Percentiles rank a stretch among this genome's conserved stretches.
Evolutionary conservation across 164 flowering plant genomes (phyloP).

Genomic region (Stephania japonica): DNA sequence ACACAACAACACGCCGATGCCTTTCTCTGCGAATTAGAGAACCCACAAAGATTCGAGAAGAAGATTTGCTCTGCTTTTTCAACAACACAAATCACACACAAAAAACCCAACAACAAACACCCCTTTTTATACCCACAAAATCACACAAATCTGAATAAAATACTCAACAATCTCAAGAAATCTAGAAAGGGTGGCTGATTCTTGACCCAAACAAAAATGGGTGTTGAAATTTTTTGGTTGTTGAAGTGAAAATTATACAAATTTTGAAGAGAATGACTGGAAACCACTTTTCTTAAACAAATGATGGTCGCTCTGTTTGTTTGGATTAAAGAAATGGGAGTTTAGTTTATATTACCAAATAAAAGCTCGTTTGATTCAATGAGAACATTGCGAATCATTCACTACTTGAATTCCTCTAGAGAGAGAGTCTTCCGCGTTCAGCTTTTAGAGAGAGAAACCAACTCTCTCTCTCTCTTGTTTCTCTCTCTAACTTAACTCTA

Average conservation of each 20-base stretch:
- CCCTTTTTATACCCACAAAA: neutral
- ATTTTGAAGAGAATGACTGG: no score
- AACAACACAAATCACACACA: neutral
- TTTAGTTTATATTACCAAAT: constrained; percentile 31
- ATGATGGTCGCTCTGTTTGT: neutral
- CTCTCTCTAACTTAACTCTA: neutral
- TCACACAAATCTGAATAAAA: neutral
- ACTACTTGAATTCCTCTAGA: neutral
- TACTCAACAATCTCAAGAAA: neutral
- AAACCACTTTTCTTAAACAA: no score
- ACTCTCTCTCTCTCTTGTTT: neutral
- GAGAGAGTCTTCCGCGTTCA: constrained; percentile 12
- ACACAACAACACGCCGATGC: constrained; percentile 7
- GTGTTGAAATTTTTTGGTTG: neutral
- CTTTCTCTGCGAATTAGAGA: constrained; percentile 23
- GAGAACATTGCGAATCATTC: constrained; percentile 35
- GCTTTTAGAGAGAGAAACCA: neutral
- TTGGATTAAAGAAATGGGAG: constrained; percentile 5
- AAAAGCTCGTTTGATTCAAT: constrained; percentile 22
- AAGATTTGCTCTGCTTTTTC: constrained; percentile 16
- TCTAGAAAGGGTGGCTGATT: neutral
- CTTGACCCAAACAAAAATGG: neutral
- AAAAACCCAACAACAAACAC: neutral
- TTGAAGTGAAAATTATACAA: neutral
- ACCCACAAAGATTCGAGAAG: constrained; percentile 16